Evolutionary conservation across 768 basidiomycete genomes (phyloP), one percentile per base, ranked within the genome.

Genomic region (Phylloporus arenicola): DNA sequence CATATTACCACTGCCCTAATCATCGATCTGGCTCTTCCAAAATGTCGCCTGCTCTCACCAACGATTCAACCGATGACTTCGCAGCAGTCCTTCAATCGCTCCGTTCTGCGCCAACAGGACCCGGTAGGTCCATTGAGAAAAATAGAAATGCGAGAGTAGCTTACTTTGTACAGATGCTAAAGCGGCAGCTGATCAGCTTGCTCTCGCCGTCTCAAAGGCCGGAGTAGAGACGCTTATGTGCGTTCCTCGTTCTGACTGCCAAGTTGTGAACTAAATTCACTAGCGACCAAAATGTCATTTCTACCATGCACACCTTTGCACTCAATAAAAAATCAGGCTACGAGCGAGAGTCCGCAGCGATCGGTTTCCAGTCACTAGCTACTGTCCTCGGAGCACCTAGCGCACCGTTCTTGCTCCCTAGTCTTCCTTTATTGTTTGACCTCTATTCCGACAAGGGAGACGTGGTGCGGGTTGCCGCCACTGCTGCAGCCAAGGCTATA

Each of bases 391-490:
- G 93, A 27, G 69, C 82, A 19, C 70, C 88, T 6, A 70, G 75
- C 48, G 88, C 81, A 34, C 90, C 92, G 16, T 69, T 88, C 45
- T 74, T 96, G 31, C 74, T 96, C 13, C 76, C 87, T 2, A 85
- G 84, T 38, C 81, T 97, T 47, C 79, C 89, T 16, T 60, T 83
- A 35, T 68, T 97, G 45, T 86, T 86, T 67, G 88, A 93, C 47
- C 76, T 93, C 34, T 85, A 88, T 69, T 86, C 88, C 77, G 95
- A 98, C 67, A 94, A 95, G 68, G 92, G 92, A 54, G 92, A 93
- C 47, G 87, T 92, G 25, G 92, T 97, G 55, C 84, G 92, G 50
- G 67, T 70, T 41, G 90, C 92, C 12, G 88, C 93, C n/a, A 70
- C 81, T 10, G 67, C 81, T 12, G 91, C 94, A 12, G 79, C 85